Evolutionary conservation across 257 asterid genomes (phyloP).

Genomic region (Leptodermis oblonga): DNA sequence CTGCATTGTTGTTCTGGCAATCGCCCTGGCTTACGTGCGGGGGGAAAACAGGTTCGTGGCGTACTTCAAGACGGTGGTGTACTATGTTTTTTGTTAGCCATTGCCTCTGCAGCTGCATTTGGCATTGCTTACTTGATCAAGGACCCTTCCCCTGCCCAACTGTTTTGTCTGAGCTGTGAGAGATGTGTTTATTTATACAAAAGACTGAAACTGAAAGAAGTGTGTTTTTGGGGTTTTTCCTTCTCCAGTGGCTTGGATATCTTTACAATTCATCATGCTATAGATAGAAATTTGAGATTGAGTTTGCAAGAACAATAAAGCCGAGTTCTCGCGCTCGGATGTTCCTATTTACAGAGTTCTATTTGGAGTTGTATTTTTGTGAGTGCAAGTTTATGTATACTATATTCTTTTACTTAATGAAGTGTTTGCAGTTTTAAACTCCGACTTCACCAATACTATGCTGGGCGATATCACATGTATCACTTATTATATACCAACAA

Average conservation of each 20-base stretch:
- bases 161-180: neutral
- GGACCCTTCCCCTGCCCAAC: slow-evolving; percentile 10
- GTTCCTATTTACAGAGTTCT: neutral
- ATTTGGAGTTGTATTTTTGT: neutral
- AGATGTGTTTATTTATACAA: neutral
- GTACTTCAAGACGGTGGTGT: slow-evolving; percentile 34
- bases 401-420: neutral
- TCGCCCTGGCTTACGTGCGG: slow-evolving; percentile 34
- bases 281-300: neutral
- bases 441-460: no score
- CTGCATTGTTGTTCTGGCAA: slow-evolving; percentile 42
- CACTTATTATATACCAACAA: no score
- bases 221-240: neutral
- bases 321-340: neutral
- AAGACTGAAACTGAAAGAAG: neutral
- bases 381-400: neutral
- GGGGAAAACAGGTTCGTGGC: slow-evolving; percentile 20
- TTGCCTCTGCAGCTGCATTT: slow-evolving; percentile 46
- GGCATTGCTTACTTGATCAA: slow-evolving; percentile 33
- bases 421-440: neutral
- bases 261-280: neutral
- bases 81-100: slow-evolving; percentile 30
- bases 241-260: neutral
- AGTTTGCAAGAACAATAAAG: neutral
- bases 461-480: no score